These are phyloP conservation scores for Rhizophagus clarus DNA, from an alignment of 192 early-diverging fungal genomes.

Conservation along the genomic window DNA sequence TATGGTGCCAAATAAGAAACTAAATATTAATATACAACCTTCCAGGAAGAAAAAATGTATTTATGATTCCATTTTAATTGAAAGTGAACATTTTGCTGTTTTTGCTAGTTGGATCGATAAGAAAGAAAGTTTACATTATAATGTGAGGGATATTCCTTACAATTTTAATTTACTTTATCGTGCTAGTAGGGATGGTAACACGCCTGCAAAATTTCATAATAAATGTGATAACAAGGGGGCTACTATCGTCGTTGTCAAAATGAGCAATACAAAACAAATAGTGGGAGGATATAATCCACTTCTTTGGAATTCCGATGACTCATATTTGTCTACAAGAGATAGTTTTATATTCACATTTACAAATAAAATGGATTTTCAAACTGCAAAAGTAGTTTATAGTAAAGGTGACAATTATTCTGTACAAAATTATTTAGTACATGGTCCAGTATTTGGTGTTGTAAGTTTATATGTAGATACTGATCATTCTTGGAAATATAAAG, in stretches of 20 bases:
- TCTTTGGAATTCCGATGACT: background rate
- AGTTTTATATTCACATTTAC: too few species aligned
- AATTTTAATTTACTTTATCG: background rate
- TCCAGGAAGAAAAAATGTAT: too few species aligned
- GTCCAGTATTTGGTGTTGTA: too few species aligned
- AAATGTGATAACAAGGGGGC: background rate
- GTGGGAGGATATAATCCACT: constrained; percentile 6
- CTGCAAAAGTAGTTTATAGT: too few species aligned
- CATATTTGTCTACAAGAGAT: too few species aligned
- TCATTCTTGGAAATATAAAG: too few species aligned
- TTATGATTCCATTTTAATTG: background rate
- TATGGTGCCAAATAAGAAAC: background rate
- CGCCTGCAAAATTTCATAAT: background rate
- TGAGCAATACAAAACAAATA: background rate
- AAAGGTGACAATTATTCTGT: too few species aligned
- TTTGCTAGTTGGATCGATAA: background rate
- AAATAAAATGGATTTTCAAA: too few species aligned
- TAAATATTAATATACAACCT: background rate
- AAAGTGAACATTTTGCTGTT: background rate
- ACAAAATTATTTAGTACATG: too few species aligned
- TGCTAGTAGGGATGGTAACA: constrained; percentile 2
- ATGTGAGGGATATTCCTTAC: background rate
- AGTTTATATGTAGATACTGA: too few species aligned
- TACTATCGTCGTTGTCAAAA: background rate
- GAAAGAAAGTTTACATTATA: background rate